phyloP scores from a whole-genome alignment of 108 stramenopile genomes.

The Hondaea fermentalgiana region DNA sequence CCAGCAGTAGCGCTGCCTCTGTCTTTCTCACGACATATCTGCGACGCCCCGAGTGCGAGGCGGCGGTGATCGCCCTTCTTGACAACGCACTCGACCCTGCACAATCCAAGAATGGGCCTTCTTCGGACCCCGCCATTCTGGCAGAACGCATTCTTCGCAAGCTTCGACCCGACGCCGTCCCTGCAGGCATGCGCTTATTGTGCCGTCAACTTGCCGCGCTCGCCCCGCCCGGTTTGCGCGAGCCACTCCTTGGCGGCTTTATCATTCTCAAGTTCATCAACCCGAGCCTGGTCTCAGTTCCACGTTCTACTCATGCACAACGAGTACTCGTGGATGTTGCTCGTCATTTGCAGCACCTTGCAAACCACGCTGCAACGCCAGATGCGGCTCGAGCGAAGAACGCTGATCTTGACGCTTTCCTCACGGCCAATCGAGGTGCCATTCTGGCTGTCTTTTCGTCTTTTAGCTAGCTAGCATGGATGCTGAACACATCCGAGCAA shows the following conservation, averaged over 20 bases:
- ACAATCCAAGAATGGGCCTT: not conserved
- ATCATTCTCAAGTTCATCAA: not conserved
- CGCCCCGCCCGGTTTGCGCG: not conserved
- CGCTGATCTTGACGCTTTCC: not conserved
- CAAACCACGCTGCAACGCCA: not conserved
- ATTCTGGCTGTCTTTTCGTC: not conserved
- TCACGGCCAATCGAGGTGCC: not conserved
- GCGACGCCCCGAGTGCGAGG: not conserved
- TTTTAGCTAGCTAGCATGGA: no score
- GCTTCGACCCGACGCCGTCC: not conserved
- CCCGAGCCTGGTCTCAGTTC: not conserved
- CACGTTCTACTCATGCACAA: not conserved
- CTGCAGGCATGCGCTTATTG: not conserved
- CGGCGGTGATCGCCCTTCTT: not conserved
- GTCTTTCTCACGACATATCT: not conserved
- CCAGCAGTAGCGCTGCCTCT: not conserved
- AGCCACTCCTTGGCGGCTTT: not conserved
- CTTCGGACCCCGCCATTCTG: not conserved
- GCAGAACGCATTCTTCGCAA: not conserved
- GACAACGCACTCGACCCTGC: not conserved
- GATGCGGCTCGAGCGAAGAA: not conserved
- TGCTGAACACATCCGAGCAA: no score
- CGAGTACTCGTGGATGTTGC: not conserved
- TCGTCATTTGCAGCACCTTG: not conserved
- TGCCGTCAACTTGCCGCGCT: not conserved